Base-by-base conservation (phyloP, 257 asterid species). In the Gardenia jasminoides region DNA sequence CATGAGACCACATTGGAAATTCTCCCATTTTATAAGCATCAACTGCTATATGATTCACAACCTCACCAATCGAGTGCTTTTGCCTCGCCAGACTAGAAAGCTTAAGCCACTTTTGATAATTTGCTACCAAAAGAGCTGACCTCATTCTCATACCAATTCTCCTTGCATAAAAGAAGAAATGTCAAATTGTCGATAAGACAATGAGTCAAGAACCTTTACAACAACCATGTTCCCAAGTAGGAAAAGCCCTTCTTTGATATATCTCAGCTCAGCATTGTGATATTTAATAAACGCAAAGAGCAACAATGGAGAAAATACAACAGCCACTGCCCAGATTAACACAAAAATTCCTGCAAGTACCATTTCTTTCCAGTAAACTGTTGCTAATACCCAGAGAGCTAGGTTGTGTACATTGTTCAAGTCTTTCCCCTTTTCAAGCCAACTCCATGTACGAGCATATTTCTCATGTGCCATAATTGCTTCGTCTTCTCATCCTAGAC, bases 11-110 rank as follows among this genome's bases (percentile, higher is more conserved):
- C 91, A 91, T 80, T 6, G 85, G 90, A 67, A 78, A 88, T 26
- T 92, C 96, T 46, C 97, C 94, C 96, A 91, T 91, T 62, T 96
- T 81, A 64, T 91, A 92, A 44, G 96, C 93, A 71, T 92, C 97
- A 33, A 92, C 92, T 0, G 96, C 89, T 22, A 92, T 91, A 48
- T 92, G 91, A 71, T 92, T 92, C 36, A 87, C 94, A 65, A 92
- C 78, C 77, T 91, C 94, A 1, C 97, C 96, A 16, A 92, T 85
- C 10, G 97, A 89, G 76, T 92, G 91, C 54, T 85, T 84, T 73
- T 43, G 88, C 71, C 88, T 85, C n/a, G 93, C 96, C 30, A 77
- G 11, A 68, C 84, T 87, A 0, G 97, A 92, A 19, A 91, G 83
- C 85, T 85, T 87, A 52, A 92, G 92, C 79, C 88, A 94, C 86